phyloP scores from a whole-genome alignment of 176 grass and related monocot genomes.

The Aechmea fasciata region DNA sequence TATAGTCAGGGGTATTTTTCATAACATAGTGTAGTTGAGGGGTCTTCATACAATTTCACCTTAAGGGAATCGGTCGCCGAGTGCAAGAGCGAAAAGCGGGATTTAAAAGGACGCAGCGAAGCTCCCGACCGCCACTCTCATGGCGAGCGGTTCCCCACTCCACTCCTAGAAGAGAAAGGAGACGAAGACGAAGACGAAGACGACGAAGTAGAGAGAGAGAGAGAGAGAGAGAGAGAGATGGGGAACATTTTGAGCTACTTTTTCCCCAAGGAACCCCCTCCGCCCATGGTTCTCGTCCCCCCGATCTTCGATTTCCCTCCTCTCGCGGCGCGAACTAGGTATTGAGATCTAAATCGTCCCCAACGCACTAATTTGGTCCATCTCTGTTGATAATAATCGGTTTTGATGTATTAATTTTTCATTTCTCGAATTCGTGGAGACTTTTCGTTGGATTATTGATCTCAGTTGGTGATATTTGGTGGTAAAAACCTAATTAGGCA shows the following conservation, averaged over 20 bases:
- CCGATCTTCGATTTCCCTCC: conserved; percentile 97
- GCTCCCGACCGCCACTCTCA: neutral
- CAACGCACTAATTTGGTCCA: neutral
- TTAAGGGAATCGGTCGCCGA: neutral
- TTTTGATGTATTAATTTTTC: neutral
- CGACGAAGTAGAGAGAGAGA: neutral
- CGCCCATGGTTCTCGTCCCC: conserved; percentile 91
- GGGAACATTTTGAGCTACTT: conserved; percentile 14
- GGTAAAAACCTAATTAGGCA: too few species aligned
- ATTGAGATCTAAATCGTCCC: neutral
- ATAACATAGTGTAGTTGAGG: too few species aligned
- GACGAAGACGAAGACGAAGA: neutral
- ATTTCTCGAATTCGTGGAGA: too few species aligned
- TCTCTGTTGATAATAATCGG: neutral
- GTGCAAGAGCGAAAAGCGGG: neutral
- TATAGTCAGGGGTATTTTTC: too few species aligned
- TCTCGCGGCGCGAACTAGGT: conserved; percentile 84
- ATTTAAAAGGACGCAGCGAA: neutral
- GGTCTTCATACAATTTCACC: too few species aligned
- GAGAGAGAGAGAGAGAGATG: neutral
- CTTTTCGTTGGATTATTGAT: too few species aligned
- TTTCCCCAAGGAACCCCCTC: conserved; percentile 40
- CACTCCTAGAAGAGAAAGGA: neutral
- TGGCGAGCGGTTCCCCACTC: neutral
- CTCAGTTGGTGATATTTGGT: too few species aligned